Evolutionary conservation across 305 asterid genomes (phyloP).

Genomic region (Fraxinus albicans): DNA sequence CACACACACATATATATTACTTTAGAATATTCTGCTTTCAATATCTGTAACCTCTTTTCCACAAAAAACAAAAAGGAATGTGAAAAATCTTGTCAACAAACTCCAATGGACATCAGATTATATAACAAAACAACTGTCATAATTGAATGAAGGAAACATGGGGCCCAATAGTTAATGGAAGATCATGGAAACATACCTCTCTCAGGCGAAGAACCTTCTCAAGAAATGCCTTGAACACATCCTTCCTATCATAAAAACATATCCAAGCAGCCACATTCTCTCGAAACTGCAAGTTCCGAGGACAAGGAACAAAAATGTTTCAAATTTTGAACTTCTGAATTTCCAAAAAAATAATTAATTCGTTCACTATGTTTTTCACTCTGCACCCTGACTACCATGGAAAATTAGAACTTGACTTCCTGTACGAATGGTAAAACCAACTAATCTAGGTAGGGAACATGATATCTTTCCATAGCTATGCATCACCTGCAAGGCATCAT

Average conservation of each 20-base stretch:
- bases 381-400: neutral
- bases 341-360: neutral
- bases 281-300: constrained; percentile 72
- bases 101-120: constrained; percentile 6
- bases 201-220: constrained; percentile 85
- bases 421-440: constrained; percentile 6
- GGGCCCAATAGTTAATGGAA: neutral
- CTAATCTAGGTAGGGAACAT: neutral
- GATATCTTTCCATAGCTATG: neutral
- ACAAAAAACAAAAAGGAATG: neutral
- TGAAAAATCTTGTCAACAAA: neutral
- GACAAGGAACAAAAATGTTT: neutral
- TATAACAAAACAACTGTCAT: constrained; percentile 4
- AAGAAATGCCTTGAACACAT: constrained; percentile 78
- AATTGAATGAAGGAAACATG: constrained; percentile 11
- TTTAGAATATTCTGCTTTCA: neutral
- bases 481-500: constrained; percentile 1
- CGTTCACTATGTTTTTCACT: constrained; percentile 3
- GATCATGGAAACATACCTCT: constrained; percentile 55
- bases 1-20: neutral
- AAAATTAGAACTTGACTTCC: constrained; percentile 7
- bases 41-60: neutral
- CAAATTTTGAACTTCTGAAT: neutral
- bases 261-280: constrained; percentile 98
- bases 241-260: constrained; percentile 77